Evolutionary conservation across 1,139 yeast genomes (phyloP).

Genomic region (Yamadazyma aaseri): DNA sequence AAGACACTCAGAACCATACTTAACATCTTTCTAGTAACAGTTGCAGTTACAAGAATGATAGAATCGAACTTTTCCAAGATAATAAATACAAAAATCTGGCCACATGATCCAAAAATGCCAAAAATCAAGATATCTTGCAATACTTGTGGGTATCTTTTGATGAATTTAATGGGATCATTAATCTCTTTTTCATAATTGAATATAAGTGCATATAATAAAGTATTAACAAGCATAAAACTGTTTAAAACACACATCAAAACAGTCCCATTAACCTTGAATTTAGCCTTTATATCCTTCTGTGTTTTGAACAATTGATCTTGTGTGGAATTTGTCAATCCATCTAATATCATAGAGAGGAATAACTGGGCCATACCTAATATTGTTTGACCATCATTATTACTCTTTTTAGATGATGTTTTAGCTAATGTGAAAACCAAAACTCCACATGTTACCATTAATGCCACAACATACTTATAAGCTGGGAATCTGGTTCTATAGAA

Average conservation of each 20-base stretch:
- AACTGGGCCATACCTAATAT: constrained; percentile 62
- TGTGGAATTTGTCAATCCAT: constrained; percentile 90
- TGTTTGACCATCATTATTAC: constrained; percentile 38
- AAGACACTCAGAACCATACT: constrained; percentile 89
- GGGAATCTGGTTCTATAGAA: constrained; percentile 76
- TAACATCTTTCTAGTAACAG: constrained; percentile 93
- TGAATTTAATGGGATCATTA: constrained; percentile 46
- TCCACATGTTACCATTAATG: constrained; percentile 72
- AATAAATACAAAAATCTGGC: constrained; percentile 86
- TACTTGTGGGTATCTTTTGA: constrained; percentile 40
- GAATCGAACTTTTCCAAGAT: constrained; percentile 86
- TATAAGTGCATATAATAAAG: constrained; percentile 39
- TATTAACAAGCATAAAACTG: constrained; percentile 46
- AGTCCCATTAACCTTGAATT: constrained; percentile 53
- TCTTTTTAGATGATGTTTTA: constrained; percentile 20
- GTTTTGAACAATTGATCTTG: constrained; percentile 79
- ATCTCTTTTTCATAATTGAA: constrained; percentile 49
- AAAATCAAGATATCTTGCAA: constrained; percentile 62
- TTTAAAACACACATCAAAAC: constrained; percentile 86
- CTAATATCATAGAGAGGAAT: constrained; percentile 65
- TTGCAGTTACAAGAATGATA: constrained; percentile 80
- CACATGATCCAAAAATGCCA: constrained; percentile 81
- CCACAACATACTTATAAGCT: constrained; percentile 72
- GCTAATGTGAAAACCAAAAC: constrained; percentile 74
- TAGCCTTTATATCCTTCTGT: constrained; percentile 12